Conservation (phyloP, 2,329 filamentous ascomycete genomes). For the Dryadomyces quercivorus region DNA sequence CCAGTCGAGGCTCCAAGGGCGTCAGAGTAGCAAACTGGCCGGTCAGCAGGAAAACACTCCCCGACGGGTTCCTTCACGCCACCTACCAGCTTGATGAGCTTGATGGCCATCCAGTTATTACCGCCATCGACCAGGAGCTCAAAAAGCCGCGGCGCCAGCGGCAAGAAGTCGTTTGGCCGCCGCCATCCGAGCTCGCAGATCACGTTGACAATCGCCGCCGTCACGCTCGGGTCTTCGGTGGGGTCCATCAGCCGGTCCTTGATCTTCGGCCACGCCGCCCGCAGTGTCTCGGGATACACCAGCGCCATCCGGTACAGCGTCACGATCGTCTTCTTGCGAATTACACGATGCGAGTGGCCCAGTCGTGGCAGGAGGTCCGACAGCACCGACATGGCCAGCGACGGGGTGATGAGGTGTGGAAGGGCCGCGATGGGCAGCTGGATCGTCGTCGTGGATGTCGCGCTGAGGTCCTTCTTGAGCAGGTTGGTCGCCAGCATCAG, state of each 20-base stretch:
- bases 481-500: slow-evolving; percentile 95
- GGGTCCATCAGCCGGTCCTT: slow-evolving; percentile 89
- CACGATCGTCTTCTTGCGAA: slow-evolving; percentile 92
- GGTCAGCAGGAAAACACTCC: neutral
- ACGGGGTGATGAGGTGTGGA: slow-evolving; percentile 90
- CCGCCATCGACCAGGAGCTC: slow-evolving; percentile 82
- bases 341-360: slow-evolving; percentile 70
- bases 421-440: slow-evolving; percentile 78
- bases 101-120: slow-evolving; percentile 99
- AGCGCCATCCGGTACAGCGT: slow-evolving; percentile 86
- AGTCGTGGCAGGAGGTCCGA: slow-evolving; percentile 77
- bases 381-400: slow-evolving; percentile 79
- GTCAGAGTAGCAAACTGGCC: slow-evolving; percentile 82
- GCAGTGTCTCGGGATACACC: slow-evolving; percentile 90
- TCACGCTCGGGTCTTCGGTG: slow-evolving; percentile 82
- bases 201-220: slow-evolving; percentile 91
- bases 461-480: slow-evolving; percentile 82
- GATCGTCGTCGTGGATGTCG: slow-evolving; percentile 62
- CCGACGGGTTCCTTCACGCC: neutral
- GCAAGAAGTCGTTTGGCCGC: slow-evolving; percentile 83
- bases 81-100: slow-evolving; percentile 86
- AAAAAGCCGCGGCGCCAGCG: slow-evolving; percentile 81
- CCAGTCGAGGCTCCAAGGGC: slow-evolving; percentile 78
- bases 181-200: slow-evolving; percentile 94
- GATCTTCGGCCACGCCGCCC: slow-evolving; percentile 93